phyloP scores from a whole-genome alignment of 169 alveolate species.

The Plasmodium gallinaceum region DNA sequence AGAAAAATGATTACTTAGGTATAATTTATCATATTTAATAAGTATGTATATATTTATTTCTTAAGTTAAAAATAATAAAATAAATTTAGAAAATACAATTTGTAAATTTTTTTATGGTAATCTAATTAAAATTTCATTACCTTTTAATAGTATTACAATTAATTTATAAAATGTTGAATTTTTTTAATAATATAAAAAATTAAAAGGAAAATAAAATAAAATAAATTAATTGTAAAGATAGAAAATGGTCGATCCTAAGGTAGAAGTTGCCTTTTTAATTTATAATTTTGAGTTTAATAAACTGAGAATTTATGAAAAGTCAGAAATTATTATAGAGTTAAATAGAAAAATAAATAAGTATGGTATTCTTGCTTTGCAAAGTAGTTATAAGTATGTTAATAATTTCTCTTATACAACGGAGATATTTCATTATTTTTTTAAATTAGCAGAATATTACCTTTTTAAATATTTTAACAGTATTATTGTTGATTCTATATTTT shows the following conservation, averaged over 20 bases:
- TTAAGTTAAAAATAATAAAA: too few relatives aligned
- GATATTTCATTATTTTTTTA: conserved; percentile 58
- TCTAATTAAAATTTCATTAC: too few relatives aligned
- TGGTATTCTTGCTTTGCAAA: conserved; percentile 8
- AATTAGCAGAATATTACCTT: conserved; percentile 53
- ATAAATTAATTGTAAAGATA: too few relatives aligned
- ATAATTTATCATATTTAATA: too few relatives aligned
- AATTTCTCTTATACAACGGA: conserved; percentile 69
- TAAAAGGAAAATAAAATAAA: too few relatives aligned
- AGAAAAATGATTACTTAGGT: too few relatives aligned
- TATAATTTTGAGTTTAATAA: conserved; percentile 32
- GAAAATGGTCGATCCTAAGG: conserved; percentile 31
- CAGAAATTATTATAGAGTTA: conserved; percentile 26
- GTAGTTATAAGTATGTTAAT: conserved; percentile 68
- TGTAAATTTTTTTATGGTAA: too few relatives aligned
- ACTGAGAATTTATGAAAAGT: conserved; percentile 17
- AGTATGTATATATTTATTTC: not conserved
- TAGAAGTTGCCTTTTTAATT: conserved; percentile 53
- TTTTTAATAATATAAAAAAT: too few relatives aligned
- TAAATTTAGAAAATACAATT: too few relatives aligned
- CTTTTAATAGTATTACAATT: too few relatives aligned
- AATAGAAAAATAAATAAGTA: conserved; percentile 54
- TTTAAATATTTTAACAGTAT: conserved; percentile 57
- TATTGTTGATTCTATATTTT: conserved; percentile 51
- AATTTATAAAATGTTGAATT: too few relatives aligned